Percentiles rank a stretch among this genome's conserved stretches.
Evolutionary conservation across 2,329 filamentous ascomycete genomes (phyloP).

Genomic region (Chrysosporium queenslandicum): DNA sequence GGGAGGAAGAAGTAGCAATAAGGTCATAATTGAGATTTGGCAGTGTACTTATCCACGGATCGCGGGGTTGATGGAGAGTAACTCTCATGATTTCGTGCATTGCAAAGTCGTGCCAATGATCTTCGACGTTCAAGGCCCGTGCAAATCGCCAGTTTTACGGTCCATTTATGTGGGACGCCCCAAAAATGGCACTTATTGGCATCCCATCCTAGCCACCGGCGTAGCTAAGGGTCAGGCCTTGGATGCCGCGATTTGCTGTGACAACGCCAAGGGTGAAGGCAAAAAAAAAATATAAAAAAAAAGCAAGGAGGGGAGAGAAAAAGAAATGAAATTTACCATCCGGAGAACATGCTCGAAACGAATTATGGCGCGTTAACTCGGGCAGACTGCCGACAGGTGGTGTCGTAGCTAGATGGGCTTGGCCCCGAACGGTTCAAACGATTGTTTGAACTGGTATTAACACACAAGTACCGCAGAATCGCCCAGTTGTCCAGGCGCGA

Average conservation of each 20-base stretch:
- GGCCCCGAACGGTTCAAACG: not conserved
- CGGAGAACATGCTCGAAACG: not conserved
- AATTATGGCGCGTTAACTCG: not conserved
- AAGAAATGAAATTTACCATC: not conserved
- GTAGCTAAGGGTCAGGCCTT: not conserved
- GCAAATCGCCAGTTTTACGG: constrained; percentile 5
- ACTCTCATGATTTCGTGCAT: not conserved
- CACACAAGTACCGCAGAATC: not conserved
- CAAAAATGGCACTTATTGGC: not conserved
- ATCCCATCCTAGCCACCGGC: not conserved
- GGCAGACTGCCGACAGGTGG: not conserved
- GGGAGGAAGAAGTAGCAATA: not conserved
- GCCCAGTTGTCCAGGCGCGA: not conserved
- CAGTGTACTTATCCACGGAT: not conserved
- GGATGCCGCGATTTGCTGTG: not conserved
- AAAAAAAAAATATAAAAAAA: not conserved
- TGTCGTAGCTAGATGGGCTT: no score
- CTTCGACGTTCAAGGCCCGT: constrained; percentile 8
- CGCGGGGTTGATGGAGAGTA: not conserved
- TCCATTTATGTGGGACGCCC: not conserved
- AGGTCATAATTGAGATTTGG: not conserved
- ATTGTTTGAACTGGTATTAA: not conserved
- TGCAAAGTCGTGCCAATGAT: constrained; percentile 11
- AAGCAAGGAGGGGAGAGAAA: not conserved
- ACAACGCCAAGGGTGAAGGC: not conserved